A percentile compares a stretch with the other conserved stretches of the same genome.
These are phyloP conservation scores for Colletotrichum horii DNA, from an alignment of 2,329 filamentous ascomycete genomes.

Conservation along the genomic window DNA sequence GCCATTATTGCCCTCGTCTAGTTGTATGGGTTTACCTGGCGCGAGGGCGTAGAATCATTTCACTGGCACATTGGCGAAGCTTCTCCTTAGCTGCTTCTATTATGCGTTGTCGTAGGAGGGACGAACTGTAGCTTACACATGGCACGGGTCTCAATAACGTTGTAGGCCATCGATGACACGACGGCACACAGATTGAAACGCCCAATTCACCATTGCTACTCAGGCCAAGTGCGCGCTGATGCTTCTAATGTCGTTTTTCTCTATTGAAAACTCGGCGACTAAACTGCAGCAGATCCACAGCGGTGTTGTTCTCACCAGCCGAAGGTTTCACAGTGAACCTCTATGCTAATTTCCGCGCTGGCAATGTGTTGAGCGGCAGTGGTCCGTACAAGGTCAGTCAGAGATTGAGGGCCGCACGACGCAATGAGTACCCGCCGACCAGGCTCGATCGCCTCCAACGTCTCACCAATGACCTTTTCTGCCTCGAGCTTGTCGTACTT, in stretches of 20 bases:
- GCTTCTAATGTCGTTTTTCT: not conserved
- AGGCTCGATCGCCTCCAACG: not conserved
- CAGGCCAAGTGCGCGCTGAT: not conserved
- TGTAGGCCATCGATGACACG: not conserved
- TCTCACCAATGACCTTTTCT: not conserved
- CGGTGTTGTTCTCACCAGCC: not conserved
- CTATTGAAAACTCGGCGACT: not conserved
- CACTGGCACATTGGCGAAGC: not conserved
- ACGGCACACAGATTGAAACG: not conserved
- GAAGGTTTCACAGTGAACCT: conserved; percentile 2
- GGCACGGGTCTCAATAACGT: not conserved
- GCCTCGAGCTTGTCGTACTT: not conserved
- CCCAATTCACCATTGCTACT: not conserved
- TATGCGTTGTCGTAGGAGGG: not conserved
- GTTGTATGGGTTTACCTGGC: not conserved
- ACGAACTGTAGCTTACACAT: not conserved
- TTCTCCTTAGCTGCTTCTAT: not conserved
- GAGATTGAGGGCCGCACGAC: not conserved
- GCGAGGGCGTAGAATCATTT: not conserved
- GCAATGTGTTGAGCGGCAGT: not conserved
- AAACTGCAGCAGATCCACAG: not conserved
- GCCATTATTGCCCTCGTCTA: not conserved
- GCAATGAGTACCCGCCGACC: not conserved
- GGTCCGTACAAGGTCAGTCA: not conserved
- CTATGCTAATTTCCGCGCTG: not conserved